Conservation (phyloP, 2,329 filamentous ascomycete species). For the Fonsecaea pugnacius region DNA sequence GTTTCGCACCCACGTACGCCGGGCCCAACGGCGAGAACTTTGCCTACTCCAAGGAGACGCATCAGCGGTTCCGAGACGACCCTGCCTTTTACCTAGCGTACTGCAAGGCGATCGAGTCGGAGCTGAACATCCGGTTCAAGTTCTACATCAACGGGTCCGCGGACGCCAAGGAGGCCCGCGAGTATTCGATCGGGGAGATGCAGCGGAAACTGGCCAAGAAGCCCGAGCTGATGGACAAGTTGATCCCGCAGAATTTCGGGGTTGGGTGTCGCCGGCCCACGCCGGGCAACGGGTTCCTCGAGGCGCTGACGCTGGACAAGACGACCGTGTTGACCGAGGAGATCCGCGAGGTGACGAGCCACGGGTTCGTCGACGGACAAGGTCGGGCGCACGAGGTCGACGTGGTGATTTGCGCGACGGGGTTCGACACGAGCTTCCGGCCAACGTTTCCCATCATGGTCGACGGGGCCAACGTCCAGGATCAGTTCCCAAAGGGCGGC, state of each 20-base stretch:
- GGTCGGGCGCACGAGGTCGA: slow-evolving; percentile 34
- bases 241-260: slow-evolving; percentile 34
- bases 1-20: slow-evolving; percentile 28
- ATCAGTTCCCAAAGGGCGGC: slow-evolving; percentile 38
- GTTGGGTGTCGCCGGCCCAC: slow-evolving; percentile 54
- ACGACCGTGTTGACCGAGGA: slow-evolving; percentile 59
- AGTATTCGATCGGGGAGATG: slow-evolving; percentile 3
- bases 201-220: not conserved
- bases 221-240: slow-evolving; percentile 4
- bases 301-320: slow-evolving; percentile 62
- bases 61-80: slow-evolving; percentile 33
- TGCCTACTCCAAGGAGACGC: slow-evolving; percentile 25
- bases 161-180: not conserved
- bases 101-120: slow-evolving; percentile 40
- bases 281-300: slow-evolving; percentile 50
- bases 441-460: slow-evolving; percentile 19
- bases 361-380: slow-evolving; percentile 16
- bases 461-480: slow-evolving; percentile 16
- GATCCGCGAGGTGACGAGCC: slow-evolving; percentile 17
- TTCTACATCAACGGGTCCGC: slow-evolving; percentile 8
- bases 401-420: slow-evolving; percentile 36
- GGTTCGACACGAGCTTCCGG: slow-evolving; percentile 8
- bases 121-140: slow-evolving; percentile 35
- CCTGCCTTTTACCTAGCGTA: slow-evolving; percentile 36
- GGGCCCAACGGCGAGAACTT: slow-evolving; percentile 28